Evolutionary conservation across 2,329 filamentous ascomycete genomes (phyloP).

Genomic region (Curvularia spicifera): DNA sequence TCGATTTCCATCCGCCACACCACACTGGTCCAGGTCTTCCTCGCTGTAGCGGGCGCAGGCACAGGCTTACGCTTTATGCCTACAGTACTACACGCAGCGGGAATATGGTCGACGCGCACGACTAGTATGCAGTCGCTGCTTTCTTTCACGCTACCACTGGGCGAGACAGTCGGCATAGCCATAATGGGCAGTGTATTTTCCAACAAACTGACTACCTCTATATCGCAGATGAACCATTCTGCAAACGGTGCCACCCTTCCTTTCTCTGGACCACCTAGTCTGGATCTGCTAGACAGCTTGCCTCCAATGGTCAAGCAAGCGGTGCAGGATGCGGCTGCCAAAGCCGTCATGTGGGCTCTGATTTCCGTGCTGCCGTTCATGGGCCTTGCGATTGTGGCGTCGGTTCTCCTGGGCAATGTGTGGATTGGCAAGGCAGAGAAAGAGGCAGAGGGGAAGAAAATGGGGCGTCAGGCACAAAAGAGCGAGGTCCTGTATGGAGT

Average conservation of each 20-base stretch:
- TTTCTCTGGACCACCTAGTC: conserved; percentile 29
- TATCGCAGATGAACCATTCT: conserved; percentile 25
- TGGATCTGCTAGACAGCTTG: conserved; percentile 49
- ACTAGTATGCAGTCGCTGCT: conserved; percentile 66
- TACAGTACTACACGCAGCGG: conserved; percentile 66
- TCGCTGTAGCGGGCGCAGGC: conserved; percentile 68
- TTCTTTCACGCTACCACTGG: conserved; percentile 66
- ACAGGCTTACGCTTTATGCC: conserved; percentile 72
- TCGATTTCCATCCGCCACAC: conserved; percentile 60
- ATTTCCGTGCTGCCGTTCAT: conserved; percentile 67
- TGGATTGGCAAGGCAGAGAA: conserved; percentile 52
- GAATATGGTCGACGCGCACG: conserved; percentile 64
- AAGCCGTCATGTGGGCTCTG: conserved; percentile 70
- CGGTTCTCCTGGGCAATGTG: conserved; percentile 59
- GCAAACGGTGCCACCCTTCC: conserved; percentile 33
- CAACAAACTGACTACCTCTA: conserved; percentile 56
- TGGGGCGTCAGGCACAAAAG: conserved; percentile 8
- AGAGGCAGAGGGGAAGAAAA: conserved; percentile 20
- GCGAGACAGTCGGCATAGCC: conserved; percentile 69
- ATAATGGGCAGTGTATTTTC: conserved; percentile 74
- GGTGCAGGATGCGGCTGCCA: conserved; percentile 56
- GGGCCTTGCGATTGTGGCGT: conserved; percentile 55
- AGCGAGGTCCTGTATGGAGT: conserved; percentile 30
- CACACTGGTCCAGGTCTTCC: conserved; percentile 67
- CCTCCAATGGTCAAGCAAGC: conserved; percentile 45